phyloP scores from a whole-genome alignment of 192 early-diverging fungal genomes.

The Coemansia sp. region DNA sequence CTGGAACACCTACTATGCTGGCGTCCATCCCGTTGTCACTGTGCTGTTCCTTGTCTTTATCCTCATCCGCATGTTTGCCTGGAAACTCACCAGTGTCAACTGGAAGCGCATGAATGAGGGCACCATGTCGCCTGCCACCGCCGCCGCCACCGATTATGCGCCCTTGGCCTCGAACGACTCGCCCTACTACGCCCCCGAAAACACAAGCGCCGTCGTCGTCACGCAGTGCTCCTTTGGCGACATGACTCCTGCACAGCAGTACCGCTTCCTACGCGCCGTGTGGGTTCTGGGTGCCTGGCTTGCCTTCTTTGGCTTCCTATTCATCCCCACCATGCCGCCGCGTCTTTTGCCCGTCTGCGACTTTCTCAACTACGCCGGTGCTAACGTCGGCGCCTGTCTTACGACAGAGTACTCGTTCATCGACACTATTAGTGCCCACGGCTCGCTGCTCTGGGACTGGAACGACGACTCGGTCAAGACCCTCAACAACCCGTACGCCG shows the following conservation, averaged over 20 bases:
- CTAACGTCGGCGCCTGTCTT: constrained; percentile 53
- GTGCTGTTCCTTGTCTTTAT: constrained; percentile 48
- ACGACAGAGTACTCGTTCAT: constrained; percentile 48
- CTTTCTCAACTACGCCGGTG: constrained; percentile 49
- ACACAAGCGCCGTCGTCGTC: constrained; percentile 19
- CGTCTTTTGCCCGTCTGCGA: constrained; percentile 54
- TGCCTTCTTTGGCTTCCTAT: constrained; percentile 50
- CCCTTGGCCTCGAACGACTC: constrained; percentile 14
- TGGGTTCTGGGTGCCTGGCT: constrained; percentile 55
- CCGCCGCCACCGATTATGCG: constrained; percentile 27
- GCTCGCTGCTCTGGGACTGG: constrained; percentile 57
- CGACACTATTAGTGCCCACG: constrained; percentile 49
- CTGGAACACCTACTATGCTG: constrained; percentile 57
- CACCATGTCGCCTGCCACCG: constrained; percentile 13
- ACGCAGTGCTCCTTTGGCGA: constrained; percentile 36
- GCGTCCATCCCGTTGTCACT: constrained; percentile 52
- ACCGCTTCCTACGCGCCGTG: constrained; percentile 54
- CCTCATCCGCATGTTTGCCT: constrained; percentile 54
- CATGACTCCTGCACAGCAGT: constrained; percentile 54
- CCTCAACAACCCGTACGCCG: constrained; percentile 56
- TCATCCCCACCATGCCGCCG: constrained; percentile 56
- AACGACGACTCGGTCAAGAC: constrained; percentile 56
- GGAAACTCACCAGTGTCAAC: constrained; percentile 54
- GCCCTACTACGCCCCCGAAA: constrained; percentile 27
- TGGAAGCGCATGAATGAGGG: constrained; percentile 55